Conservation (phyloP, 2,329 filamentous ascomycete genomes). For the Grosmannia clavigera region DNA sequence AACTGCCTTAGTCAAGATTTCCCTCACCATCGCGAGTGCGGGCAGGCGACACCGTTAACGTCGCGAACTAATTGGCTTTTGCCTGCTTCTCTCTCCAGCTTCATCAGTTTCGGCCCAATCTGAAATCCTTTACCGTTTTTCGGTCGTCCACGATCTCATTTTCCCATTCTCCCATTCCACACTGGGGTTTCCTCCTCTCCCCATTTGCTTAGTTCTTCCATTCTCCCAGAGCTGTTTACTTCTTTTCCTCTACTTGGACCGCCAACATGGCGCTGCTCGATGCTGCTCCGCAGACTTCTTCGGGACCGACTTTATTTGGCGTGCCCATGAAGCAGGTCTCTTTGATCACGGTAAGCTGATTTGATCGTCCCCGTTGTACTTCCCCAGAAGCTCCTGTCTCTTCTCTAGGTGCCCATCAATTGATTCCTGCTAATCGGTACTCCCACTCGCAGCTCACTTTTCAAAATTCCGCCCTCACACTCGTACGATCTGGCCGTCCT, state of each 20-base stretch:
- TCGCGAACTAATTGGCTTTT: not conserved
- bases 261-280: constrained; percentile 29
- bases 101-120: not conserved
- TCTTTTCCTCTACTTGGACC: not conserved
- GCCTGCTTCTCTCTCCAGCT: not conserved
- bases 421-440: constrained; percentile 8
- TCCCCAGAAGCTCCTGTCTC: not conserved
- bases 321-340: constrained; percentile 58
- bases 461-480: constrained; percentile 67
- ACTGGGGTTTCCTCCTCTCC: no score
- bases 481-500: constrained; percentile 33
- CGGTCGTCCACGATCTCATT: not conserved
- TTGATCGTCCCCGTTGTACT: not conserved
- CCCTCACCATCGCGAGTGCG: not conserved
- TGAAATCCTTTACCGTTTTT: not conserved
- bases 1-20: not conserved
- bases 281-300: constrained; percentile 22
- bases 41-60: not conserved
- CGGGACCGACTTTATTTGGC: constrained; percentile 38
- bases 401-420: not conserved
- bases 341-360: constrained; percentile 44
- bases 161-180: not conserved
- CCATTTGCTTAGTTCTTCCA: not conserved
- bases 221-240: not conserved
- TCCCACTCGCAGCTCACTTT: constrained; percentile 50